phyloP scores from a whole-genome alignment of 495 filamentous ascomycete genomes.

The Xylaria nigripes region DNA sequence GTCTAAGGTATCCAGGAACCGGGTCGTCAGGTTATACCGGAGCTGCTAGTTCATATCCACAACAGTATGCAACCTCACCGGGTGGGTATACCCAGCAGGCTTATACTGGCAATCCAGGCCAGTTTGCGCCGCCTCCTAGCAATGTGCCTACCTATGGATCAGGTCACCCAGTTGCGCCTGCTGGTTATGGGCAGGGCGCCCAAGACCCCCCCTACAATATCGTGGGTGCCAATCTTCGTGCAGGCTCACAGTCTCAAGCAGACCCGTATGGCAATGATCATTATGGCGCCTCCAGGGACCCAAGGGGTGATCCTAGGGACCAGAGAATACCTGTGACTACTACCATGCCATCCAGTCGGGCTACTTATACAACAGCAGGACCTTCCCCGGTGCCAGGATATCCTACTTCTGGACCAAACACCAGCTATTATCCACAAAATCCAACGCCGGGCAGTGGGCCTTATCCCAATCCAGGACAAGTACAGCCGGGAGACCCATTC shows the following conservation, averaged over 20 bases:
- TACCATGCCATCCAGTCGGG: conserved; percentile 20
- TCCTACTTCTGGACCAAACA: conserved; percentile 19
- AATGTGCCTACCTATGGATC: conserved; percentile 8
- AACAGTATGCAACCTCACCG: conserved; percentile 20
- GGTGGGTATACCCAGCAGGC: conserved; percentile 26
- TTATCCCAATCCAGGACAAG: conserved; percentile 27
- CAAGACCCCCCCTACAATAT: conserved; percentile 24
- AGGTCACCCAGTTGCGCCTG: conserved; percentile 1
- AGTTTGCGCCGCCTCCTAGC: conserved; percentile 7
- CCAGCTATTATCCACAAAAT: conserved; percentile 27
- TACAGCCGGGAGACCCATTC: conserved; percentile 39
- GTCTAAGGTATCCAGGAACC: conserved; percentile 31
- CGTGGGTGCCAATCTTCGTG: conserved; percentile 22
- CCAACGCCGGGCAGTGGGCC: conserved; percentile 23
- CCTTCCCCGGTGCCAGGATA: conserved; percentile 11
- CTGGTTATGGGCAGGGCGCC: conserved; percentile 24
- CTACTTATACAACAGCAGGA: conserved; percentile 28
- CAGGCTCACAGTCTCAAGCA: conserved; percentile 15
- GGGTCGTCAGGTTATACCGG: conserved; percentile 28
- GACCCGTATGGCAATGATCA: conserved; percentile 22
- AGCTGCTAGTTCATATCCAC: conserved; percentile 25
- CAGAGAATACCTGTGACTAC: conserved; percentile 24
- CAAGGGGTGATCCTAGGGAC: conserved; percentile 16
- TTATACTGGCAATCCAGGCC: conserved; percentile 21
- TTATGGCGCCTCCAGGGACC: conserved; percentile 20